Base-by-base conservation (phyloP, 2,329 filamentous ascomycete species). In the Proliferodiscus dingleyae region DNA sequence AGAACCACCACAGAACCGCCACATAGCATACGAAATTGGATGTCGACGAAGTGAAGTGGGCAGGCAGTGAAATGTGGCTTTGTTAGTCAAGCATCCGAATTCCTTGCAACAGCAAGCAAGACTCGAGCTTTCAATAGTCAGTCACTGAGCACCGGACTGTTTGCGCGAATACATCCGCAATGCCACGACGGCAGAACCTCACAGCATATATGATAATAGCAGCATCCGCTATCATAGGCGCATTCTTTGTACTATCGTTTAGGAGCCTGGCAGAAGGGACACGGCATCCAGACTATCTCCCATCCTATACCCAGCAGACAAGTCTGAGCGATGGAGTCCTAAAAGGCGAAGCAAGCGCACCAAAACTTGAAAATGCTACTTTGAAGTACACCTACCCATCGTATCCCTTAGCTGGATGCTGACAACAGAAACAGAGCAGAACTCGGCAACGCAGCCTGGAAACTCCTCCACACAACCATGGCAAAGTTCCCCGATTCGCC, bases 291-390 rank as follows among this genome's bases (percentile, higher is more conserved):
- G 51, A 57, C 22, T 54, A 51, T 30, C 7, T 46, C 5, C 43
- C 45, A 10, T 47, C 49, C 7, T 49, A 53, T 51, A 54, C 7
- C 50, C 43, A 19, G 34, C 48, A 26, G 46, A 45, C 7, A 15
- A 42, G 62, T 23, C 55, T 78, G 22, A 67, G 77, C 1, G 64
- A 69, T 21, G 66, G 66, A 34, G 66, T 84, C 15, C 70, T 89
- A 18, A 72, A 74, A 15, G 86, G 85, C 45, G 80, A 80, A 45
- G 83, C 81, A 3, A 91, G 89, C 59, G 87, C 87, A 41, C 83
- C 86, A 1, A 89, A 88, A 67, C 71, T 93, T 43, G 87, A 87
- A 61, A 93, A 93, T 67, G 86, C 84, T 49, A 93, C 87, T 5
- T 71, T 80, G 43, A 93, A 91, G 82, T 85, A 71, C 40, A 73